Conservation (phyloP, 2,329 filamentous ascomycete species). For the Tolypocladium ophioglossoides region DNA sequence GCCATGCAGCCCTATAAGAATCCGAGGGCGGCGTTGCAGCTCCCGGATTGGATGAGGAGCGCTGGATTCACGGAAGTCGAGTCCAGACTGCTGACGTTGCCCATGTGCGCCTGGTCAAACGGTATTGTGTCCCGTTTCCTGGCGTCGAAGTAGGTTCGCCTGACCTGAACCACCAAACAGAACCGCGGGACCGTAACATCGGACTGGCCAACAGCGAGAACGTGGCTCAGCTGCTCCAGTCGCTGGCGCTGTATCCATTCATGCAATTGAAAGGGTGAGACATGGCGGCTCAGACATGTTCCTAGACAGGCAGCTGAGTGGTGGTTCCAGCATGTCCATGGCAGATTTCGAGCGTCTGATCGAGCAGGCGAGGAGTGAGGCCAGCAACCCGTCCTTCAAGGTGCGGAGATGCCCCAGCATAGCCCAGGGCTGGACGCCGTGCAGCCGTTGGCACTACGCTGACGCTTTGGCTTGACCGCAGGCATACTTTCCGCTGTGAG, state of each 20-base stretch:
- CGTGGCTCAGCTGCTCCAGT: slow-evolving; percentile 41
- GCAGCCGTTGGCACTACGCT: background rate
- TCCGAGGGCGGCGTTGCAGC: slow-evolving; percentile 49
- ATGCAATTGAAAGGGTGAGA: slow-evolving; percentile 37
- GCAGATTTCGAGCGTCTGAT: slow-evolving; percentile 48
- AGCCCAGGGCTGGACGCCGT: background rate
- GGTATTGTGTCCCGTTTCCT: slow-evolving; percentile 29
- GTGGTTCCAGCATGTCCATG: slow-evolving; percentile 37
- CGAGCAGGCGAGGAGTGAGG: slow-evolving; percentile 43
- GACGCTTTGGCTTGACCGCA: slow-evolving; percentile 12
- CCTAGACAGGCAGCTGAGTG: background rate
- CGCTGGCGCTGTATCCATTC: slow-evolving; percentile 46
- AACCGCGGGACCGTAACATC: slow-evolving; percentile 39
- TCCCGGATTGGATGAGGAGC: slow-evolving; percentile 46
- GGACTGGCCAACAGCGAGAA: slow-evolving; percentile 44
- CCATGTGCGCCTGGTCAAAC: slow-evolving; percentile 58
- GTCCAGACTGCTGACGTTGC: slow-evolving; percentile 52
- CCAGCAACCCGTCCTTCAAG: slow-evolving; percentile 43
- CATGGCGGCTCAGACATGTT: background rate
- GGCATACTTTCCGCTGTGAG: slow-evolving; percentile 54
- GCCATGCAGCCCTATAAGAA: slow-evolving; percentile 56
- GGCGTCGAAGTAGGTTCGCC: background rate
- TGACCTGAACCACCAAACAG: slow-evolving; percentile 20
- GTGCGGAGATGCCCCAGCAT: slow-evolving; percentile 23
- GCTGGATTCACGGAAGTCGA: slow-evolving; percentile 62